phyloP scores from a whole-genome alignment of 2,329 filamentous ascomycete genomes.

The Ustilaginoidea virens region DNA sequence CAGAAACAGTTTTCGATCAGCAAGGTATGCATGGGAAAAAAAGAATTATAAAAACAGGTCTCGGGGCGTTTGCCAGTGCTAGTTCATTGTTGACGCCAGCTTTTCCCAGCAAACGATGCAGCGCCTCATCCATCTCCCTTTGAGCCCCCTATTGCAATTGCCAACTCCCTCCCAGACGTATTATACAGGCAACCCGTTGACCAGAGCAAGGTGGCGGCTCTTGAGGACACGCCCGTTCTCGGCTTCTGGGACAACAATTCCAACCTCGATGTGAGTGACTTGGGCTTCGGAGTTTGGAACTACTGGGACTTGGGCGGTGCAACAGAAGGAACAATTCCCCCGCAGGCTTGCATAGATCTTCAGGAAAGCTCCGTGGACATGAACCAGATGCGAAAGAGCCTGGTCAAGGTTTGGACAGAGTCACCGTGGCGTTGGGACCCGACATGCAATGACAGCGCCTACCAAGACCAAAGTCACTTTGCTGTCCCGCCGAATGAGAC shows the following conservation, averaged over 20 bases:
- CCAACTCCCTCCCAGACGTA: conserved; percentile 29
- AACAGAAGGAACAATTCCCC: conserved; percentile 8
- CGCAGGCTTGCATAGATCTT: conserved; percentile 9
- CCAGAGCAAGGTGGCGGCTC: conserved; percentile 18
- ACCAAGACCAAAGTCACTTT: conserved; percentile 28
- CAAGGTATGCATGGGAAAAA: too few relatives aligned
- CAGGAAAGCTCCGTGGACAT: conserved; percentile 26
- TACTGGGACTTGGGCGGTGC: conserved; percentile 29
- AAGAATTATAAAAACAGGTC: too few relatives aligned
- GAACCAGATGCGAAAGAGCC: conserved; percentile 27
- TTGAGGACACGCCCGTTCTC: conserved; percentile 27
- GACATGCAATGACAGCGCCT: conserved; percentile 26
- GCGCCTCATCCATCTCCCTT: not conserved
- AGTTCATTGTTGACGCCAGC: too few relatives aligned
- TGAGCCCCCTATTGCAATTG: conserved; percentile 1
- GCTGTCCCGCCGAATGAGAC: conserved; percentile 25
- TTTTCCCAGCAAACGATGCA: conserved; percentile 6
- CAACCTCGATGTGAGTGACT: conserved; percentile 34
- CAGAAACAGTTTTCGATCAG: conserved; percentile 18
- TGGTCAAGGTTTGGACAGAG: conserved; percentile 33
- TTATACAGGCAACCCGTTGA: conserved; percentile 30
- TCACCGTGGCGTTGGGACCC: conserved; percentile 37
- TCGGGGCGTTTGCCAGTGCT: too few relatives aligned
- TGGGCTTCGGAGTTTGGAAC: conserved; percentile 35
- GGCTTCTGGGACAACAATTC: conserved; percentile 35